Evolutionary conservation across 345 rosid species (phyloP).

Genomic region (Sisymbrium irio): DNA sequence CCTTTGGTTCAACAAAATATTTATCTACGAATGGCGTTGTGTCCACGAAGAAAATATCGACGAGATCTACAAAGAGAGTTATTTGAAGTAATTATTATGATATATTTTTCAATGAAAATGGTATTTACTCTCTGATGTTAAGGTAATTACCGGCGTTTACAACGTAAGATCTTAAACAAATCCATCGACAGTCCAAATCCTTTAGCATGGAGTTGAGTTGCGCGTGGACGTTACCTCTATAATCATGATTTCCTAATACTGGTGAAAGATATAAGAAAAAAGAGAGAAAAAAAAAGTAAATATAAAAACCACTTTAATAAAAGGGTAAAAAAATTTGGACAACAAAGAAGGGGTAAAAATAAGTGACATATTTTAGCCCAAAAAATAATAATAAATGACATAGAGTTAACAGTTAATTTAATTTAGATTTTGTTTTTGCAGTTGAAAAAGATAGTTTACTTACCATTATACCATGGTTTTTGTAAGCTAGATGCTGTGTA

Average conservation of each 20-base stretch:
- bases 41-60: constrained; percentile 60
- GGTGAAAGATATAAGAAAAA: neutral
- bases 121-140: neutral
- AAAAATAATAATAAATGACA: no score
- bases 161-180: constrained; percentile 50
- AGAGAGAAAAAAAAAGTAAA: neutral
- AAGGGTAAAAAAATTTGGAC: no score
- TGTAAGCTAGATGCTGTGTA: constrained; percentile 46
- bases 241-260: constrained; percentile 69
- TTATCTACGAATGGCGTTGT: constrained; percentile 63
- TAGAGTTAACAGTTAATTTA: neutral
- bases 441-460: neutral
- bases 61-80: constrained; percentile 34
- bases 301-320: neutral
- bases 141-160: constrained; percentile 42
- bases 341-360: neutral
- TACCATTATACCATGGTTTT: constrained; percentile 54
- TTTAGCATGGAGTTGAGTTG: constrained; percentile 47
- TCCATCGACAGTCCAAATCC: constrained; percentile 47
- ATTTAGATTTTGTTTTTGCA: neutral
- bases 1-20: constrained; percentile 49
- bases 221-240: constrained; percentile 54
- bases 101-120: neutral
- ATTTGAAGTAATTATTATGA: no score
- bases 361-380: no score